A percentile compares a stretch with the other conserved stretches of the same genome.
These are phyloP conservation scores for Lactifluus subvellereus DNA, from an alignment of 768 basidiomycete genomes.

Conservation along the genomic window DNA sequence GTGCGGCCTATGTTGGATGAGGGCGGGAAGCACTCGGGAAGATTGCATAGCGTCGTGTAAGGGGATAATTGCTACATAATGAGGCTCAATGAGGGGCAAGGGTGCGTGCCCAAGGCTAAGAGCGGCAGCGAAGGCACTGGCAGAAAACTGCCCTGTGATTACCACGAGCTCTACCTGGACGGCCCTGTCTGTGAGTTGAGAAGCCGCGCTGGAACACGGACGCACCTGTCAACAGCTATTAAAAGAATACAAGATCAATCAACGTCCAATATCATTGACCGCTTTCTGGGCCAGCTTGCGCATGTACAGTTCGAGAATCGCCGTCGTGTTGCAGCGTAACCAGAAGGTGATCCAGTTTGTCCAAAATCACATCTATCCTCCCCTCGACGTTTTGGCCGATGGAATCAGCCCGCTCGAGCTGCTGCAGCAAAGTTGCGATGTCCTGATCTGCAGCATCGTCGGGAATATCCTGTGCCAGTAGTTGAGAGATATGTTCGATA, in stretches of 20 bases:
- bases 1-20: background rate
- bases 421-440: slow-evolving; percentile 47
- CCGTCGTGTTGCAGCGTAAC: slow-evolving; percentile 35
- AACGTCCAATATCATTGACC: background rate
- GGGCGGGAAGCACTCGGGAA: background rate
- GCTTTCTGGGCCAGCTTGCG: background rate
- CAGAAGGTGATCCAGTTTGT: slow-evolving; percentile 51
- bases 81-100: background rate
- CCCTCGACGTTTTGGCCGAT: slow-evolving; percentile 58
- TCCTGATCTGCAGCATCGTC: slow-evolving; percentile 36
- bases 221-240: slow-evolving; percentile 11
- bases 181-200: background rate
- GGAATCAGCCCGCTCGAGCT: slow-evolving; percentile 51
- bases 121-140: background rate
- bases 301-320: slow-evolving; percentile 1
- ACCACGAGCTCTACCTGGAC: background rate
- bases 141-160: background rate
- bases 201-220: background rate
- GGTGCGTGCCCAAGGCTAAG: background rate
- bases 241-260: background rate
- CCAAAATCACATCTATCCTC: slow-evolving; percentile 56
- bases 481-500: slow-evolving; percentile 31
- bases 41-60: background rate
- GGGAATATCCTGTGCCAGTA: slow-evolving; percentile 31
- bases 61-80: background rate